Percentiles rank a stretch among this genome's conserved stretches.
Conservation (phyloP, 2,329 filamentous ascomycete species). For the Fusarium hainanense region DNA sequence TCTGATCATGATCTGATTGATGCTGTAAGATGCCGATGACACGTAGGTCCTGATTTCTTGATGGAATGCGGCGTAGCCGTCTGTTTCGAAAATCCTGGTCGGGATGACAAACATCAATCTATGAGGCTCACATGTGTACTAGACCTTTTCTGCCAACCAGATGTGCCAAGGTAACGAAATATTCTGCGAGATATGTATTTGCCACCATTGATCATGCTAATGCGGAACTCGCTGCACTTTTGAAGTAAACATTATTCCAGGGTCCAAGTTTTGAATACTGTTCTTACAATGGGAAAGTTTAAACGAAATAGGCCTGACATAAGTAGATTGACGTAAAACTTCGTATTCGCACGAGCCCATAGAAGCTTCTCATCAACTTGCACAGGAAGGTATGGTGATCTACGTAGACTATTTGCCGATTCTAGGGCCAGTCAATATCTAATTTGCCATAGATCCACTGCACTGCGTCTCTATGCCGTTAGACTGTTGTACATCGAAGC, state of each 20-base stretch:
- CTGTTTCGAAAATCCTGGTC: not conserved
- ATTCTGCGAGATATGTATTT: not conserved
- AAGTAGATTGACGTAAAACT: not conserved
- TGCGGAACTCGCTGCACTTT: rapidly evolving
- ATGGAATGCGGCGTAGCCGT: not conserved
- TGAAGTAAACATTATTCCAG: rapidly evolving
- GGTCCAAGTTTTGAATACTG: not conserved
- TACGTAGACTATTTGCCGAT: not conserved
- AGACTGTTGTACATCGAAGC: slow-evolving; percentile 27
- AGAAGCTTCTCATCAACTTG: not conserved
- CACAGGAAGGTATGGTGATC: not conserved
- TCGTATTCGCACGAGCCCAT: not conserved
- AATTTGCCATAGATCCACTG: not conserved
- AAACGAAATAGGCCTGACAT: too few species aligned
- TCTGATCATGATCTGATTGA: not conserved
- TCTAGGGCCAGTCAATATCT: rapidly evolving
- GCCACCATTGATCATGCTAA: too few species aligned
- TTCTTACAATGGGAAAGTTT: rapidly evolving
- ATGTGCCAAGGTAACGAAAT: too few species aligned
- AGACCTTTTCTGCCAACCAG: not conserved
- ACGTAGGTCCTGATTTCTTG: not conserved
- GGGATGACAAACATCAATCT: not conserved
- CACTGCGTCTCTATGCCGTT: not conserved
- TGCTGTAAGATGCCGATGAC: not conserved
- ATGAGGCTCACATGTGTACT: not conserved